A percentile compares a stretch with the other conserved stretches of the same genome.
Evolutionary conservation across 768 basidiomycete species (phyloP).

Genomic region (Kwoniella shandongensis): DNA sequence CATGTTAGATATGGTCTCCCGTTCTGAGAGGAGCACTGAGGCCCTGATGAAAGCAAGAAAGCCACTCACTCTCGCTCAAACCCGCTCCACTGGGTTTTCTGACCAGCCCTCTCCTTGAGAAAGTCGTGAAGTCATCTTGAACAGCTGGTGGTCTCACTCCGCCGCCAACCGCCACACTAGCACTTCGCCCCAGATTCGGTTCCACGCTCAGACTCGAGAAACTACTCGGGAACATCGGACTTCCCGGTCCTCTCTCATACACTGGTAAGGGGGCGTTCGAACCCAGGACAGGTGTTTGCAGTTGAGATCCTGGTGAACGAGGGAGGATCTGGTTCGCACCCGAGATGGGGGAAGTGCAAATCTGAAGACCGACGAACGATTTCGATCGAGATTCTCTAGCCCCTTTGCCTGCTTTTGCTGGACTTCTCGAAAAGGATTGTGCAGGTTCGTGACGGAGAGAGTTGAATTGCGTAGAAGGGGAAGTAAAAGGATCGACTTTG

Average conservation of each 20-base stretch:
- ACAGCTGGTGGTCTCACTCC: constrained; percentile 16
- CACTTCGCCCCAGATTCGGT: constrained; percentile 61
- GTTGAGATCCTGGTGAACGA: constrained; percentile 10
- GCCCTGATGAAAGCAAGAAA: no score
- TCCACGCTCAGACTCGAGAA: constrained; percentile 68
- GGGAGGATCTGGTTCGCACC: constrained; percentile 8
- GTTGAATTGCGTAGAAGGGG: constrained; percentile 16
- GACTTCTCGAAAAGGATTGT: constrained; percentile 1
- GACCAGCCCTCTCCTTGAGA: constrained; percentile 19
- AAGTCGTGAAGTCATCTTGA: constrained; percentile 10
- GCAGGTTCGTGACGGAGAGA: constrained; percentile 3
- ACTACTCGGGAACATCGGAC: constrained; percentile 77
- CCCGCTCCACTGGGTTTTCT: constrained; percentile 41
- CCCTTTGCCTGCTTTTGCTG: constrained; percentile 10
- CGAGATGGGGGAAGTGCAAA: constrained; percentile 18
- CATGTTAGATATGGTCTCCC: no score
- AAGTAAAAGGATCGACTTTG: constrained; percentile 29
- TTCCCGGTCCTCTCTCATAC: constrained; percentile 65
- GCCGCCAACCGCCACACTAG: constrained; percentile 32
- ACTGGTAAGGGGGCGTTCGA: constrained; percentile 11
- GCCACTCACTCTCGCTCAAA: constrained; percentile 47
- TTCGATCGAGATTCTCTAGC: constrained; percentile 28
- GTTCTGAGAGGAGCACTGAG: no score
- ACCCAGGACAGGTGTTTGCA: constrained; percentile 9
- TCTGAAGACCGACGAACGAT: constrained; percentile 52